These are phyloP conservation scores for Septoria linicola DNA, from an alignment of 2,329 filamentous ascomycete species.

Conservation along the genomic window DNA sequence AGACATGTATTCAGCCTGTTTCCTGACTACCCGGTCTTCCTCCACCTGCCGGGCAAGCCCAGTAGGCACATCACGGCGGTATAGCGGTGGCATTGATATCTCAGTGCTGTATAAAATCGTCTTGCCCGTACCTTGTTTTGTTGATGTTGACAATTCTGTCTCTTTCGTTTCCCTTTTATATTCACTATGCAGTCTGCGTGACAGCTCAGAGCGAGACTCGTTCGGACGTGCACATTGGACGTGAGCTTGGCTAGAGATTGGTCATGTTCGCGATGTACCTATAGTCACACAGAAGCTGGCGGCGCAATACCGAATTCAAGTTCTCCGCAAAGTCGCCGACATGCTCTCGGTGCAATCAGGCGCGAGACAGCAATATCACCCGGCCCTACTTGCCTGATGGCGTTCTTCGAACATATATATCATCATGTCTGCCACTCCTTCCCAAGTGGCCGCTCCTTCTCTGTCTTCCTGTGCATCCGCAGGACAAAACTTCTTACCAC, in stretches of 20 bases:
- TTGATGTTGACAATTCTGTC: too few relatives aligned
- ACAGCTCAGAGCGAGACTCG: too few relatives aligned
- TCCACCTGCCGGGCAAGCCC: slow-evolving; percentile 12
- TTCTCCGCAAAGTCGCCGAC: slow-evolving; percentile 4
- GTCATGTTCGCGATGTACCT: background rate
- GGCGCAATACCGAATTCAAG: too few relatives aligned
- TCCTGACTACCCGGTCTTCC: background rate
- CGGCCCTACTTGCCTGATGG: slow-evolving; percentile 11
- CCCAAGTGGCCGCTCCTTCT: background rate
- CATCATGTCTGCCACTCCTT: background rate
- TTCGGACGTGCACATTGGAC: too few relatives aligned
- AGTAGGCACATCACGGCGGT: background rate
- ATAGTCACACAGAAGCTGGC: too few relatives aligned
- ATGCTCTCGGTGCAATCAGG: slow-evolving; percentile 1
- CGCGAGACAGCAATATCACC: slow-evolving; percentile 6
- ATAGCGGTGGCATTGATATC: background rate
- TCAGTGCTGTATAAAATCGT: background rate
- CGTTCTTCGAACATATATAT: slow-evolving; percentile 10
- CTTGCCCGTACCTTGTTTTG: background rate
- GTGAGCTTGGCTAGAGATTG: too few relatives aligned
- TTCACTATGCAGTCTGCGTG: too few relatives aligned
- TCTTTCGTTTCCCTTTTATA: too few relatives aligned
- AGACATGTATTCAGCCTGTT: slow-evolving; percentile 2
- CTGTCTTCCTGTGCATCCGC: background rate
- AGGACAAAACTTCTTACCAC: background rate